phyloP scores from a whole-genome alignment of 768 basidiomycete genomes.

The Boletus tylopilopsis region DNA sequence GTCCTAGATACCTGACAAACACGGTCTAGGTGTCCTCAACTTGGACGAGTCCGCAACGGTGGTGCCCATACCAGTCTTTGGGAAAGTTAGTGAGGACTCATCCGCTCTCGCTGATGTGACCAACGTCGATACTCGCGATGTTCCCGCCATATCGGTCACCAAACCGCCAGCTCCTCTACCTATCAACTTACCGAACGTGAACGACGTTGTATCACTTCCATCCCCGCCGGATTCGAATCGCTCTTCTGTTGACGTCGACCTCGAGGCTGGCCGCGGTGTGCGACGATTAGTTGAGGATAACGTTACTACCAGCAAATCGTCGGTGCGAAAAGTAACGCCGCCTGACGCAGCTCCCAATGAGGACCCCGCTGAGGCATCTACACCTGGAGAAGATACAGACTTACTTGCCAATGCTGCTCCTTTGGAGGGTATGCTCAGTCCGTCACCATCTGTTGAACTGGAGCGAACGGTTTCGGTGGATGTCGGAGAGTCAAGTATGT shows the following conservation, averaged over 20 bases:
- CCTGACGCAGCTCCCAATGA: conserved; percentile 9
- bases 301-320: conserved; percentile 13
- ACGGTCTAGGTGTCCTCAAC: conserved; percentile 41
- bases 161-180: conserved; percentile 71
- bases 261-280: conserved; percentile 41
- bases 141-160: conserved; percentile 61
- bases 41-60: conserved; percentile 47
- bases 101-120: conserved; percentile 23
- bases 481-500: conserved; percentile 8
- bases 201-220: conserved; percentile 48
- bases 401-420: conserved; percentile 46
- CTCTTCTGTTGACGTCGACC: conserved; percentile 34
- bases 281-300: conserved; percentile 27
- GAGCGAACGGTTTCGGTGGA: conserved; percentile 5
- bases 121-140: conserved; percentile 16
- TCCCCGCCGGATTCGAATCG: conserved; percentile 43
- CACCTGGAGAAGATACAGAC: conserved; percentile 38
- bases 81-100: conserved; percentile 26
- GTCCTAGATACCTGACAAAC: conserved; percentile 40
- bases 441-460: conserved; percentile 22
- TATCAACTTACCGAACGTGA: conserved; percentile 62
- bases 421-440: conserved; percentile 30
- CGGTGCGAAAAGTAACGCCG: conserved; percentile 8
- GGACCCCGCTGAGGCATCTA: conserved; percentile 18
- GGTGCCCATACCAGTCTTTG: conserved; percentile 61